Evolutionary conservation across 495 filamentous ascomycete species (phyloP), one percentile per base, ranked within the genome.

Genomic region (Neurospora sp.): DNA sequence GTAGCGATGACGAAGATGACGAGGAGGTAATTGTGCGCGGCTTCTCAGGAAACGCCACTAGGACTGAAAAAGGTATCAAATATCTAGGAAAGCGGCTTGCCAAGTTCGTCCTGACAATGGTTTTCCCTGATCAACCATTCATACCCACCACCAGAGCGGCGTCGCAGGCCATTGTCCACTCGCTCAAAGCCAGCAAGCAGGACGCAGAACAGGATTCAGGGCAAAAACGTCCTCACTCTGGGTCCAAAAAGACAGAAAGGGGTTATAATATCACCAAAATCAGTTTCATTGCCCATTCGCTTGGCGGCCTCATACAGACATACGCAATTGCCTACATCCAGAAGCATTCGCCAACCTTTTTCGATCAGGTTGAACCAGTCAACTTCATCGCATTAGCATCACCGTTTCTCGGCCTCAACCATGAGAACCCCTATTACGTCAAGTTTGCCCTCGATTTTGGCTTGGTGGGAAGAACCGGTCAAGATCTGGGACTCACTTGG

Each of bases 251-350:
- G 40, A 53, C 78, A 4, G 79, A 77, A 5, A 86, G 91, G 68
- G 83, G 90, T 3, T 98, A 96, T 77, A 92, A 89, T 76, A 92
- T 97, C 78, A 96, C 94, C 18, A 97, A 94, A 77, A 98, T 99
- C 77, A 97, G 94, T 76, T 98, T 99, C 78, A 87, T 99, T 73
- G 95, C 89, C 2, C 96, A 99, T 79, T 98, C 95, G 6, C 87
- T 99, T 2, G 96, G 96, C 40, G 96, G 96, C 0, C 82, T 98
- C 44, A 85, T 97, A 42, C 96, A 99, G 81, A 97, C 91, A 3
- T 99, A 99, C 81, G 96, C 96, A 3, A 92, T 99, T 69, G 96
- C 95, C 42, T 99, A 98, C 81, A 98, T 99, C 39, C 91, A 97
- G 73, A 98, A 98, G 77, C 93, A 99, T 77, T 95, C 92, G 2